Conservation (phyloP, 148 eudicot genomes). For the Fagopyrum tataricum region DNA sequence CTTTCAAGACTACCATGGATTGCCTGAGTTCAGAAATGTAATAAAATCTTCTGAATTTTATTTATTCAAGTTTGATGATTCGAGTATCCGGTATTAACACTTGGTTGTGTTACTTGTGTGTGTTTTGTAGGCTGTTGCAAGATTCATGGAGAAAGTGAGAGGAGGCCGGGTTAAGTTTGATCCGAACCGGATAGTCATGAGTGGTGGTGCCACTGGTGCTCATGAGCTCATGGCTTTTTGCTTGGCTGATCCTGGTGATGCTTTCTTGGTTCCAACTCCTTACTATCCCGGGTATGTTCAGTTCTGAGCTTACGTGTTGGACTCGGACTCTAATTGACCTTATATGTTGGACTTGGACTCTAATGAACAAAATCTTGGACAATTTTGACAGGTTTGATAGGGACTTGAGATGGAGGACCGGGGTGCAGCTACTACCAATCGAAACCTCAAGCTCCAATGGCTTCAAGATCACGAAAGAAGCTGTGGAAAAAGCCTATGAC, state of each 20-base stretch:
- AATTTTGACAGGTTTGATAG: conserved; percentile 38
- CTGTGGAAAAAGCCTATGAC: conserved; percentile 35
- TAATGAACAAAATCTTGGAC: neutral
- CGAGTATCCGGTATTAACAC: neutral
- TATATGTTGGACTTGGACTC: neutral
- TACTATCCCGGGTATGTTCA: conserved; percentile 38
- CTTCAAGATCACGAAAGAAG: conserved; percentile 29
- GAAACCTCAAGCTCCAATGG: conserved; percentile 32
- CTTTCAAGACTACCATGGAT: conserved; percentile 81
- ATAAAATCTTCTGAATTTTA: neutral
- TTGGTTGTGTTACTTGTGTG: neutral
- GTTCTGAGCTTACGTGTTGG: neutral
- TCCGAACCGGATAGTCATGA: conserved; percentile 38
- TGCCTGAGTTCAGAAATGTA: conserved; percentile 67
- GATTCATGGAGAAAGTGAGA: conserved; percentile 46
- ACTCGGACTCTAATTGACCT: too few relatives aligned
- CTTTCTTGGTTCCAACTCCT: conserved; percentile 46
- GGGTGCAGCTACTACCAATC: conserved; percentile 35
- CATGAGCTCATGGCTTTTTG: conserved; percentile 43
- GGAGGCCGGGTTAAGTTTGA: conserved; percentile 36
- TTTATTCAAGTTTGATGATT: neutral
- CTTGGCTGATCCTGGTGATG: conserved; percentile 44
- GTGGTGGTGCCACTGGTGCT: conserved; percentile 56
- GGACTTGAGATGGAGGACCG: conserved; percentile 51
- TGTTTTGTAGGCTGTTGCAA: conserved; percentile 33